A percentile compares a stretch with the other conserved stretches of the same genome.
Evolutionary conservation across 2,329 filamentous ascomycete species (phyloP).

Genomic region (Tricladium varicosporioides): DNA sequence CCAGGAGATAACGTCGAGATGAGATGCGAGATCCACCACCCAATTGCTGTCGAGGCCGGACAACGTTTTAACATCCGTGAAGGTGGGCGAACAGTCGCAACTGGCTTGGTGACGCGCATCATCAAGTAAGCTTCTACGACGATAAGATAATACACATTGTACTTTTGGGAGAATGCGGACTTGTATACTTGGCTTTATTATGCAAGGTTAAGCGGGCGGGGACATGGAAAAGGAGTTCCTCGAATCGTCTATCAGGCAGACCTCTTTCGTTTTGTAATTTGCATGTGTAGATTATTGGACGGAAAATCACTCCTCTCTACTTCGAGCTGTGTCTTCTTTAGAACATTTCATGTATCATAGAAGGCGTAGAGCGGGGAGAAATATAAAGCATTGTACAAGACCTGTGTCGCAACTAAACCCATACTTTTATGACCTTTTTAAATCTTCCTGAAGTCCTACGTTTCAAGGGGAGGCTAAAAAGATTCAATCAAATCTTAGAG

Average conservation of each 20-base stretch:
- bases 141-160: conserved; percentile 3
- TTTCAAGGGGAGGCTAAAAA: too few relatives aligned
- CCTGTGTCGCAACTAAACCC: neutral
- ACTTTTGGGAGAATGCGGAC: conserved; percentile 4
- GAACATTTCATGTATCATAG: conserved; percentile 18
- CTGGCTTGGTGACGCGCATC: conserved; percentile 77
- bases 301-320: conserved; percentile 23
- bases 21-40: conserved; percentile 80
- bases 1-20: conserved; percentile 99
- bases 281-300: conserved; percentile 21
- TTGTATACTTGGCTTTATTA: conserved; percentile 27
- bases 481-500: too few relatives aligned
- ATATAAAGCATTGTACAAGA: conserved; percentile 14
- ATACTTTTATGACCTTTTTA: neutral
- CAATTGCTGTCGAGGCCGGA: conserved; percentile 83
- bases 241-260: neutral
- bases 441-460: neutral
- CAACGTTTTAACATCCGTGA: conserved; percentile 99
- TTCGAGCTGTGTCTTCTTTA: conserved; percentile 26
- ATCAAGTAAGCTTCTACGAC: conserved; percentile 39
- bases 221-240: conserved; percentile 29
- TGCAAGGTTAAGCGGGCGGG: conserved; percentile 6
- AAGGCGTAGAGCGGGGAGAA: conserved; percentile 16
- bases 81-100: conserved; percentile 86
- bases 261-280: conserved; percentile 15